A percentile compares a stretch with the other conserved stretches of the same genome.
Conservation (phyloP, 2,329 filamentous ascomycete genomes). For the Dactylellina leptospora region DNA sequence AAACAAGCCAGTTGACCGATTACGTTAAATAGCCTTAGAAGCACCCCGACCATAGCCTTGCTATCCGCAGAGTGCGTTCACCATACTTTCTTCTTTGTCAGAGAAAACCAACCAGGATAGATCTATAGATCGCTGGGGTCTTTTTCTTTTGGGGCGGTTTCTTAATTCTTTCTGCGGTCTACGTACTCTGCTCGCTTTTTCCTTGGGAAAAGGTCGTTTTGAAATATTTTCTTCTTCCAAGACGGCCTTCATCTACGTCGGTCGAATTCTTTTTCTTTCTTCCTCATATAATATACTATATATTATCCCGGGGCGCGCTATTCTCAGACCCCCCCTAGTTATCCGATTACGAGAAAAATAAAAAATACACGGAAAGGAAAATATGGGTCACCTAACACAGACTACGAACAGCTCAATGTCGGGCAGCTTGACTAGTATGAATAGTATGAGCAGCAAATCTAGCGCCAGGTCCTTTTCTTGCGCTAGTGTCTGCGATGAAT, state of each 20-base stretch:
- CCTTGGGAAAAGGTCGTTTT: too few relatives aligned
- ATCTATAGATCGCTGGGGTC: conserved; percentile 8
- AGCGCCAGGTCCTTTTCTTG: conserved; percentile 50
- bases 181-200: neutral
- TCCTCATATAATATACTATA: neutral
- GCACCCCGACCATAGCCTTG: conserved; percentile 38
- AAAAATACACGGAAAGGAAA: conserved; percentile 4
- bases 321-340: too few relatives aligned
- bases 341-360: conserved; percentile 24
- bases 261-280: neutral
- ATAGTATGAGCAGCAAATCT: conserved; percentile 47
- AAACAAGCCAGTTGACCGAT: conserved; percentile 19
- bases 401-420: conserved; percentile 51
- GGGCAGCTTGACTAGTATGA: conserved; percentile 26
- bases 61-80: conserved; percentile 52
- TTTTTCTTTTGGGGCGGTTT: conserved; percentile 5
- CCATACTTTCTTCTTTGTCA: conserved; percentile 41
- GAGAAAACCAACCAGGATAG: conserved; percentile 28
- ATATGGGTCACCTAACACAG: conserved; percentile 51
- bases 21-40: conserved; percentile 40
- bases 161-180: neutral
- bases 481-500: conserved; percentile 47
- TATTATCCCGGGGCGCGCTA: too few relatives aligned
- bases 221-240: too few relatives aligned
- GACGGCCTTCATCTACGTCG: too few relatives aligned